Base-by-base conservation (phyloP, 495 filamentous ascomycete genomes). In the Pyronema omphalodes region DNA sequence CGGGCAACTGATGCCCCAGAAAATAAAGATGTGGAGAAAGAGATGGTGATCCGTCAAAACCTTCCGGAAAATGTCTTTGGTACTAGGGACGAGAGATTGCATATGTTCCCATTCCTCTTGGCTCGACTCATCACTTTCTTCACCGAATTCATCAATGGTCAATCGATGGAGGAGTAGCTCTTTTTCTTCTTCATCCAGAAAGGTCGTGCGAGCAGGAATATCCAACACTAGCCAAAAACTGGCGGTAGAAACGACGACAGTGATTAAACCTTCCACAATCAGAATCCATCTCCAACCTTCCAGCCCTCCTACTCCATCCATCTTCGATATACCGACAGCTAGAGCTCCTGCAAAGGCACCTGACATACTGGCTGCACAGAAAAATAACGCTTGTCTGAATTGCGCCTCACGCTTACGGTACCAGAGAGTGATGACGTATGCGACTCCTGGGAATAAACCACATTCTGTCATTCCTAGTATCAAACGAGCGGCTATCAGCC, bases 211-310 rank as follows among this genome's bases (percentile, higher is more conserved):
- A 40, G 74, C 71, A 0, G 79, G 79, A 70, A 71, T 78, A 60
- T 81, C 77, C 8, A 73, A 71, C 7, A 81, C 72, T 18, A 78
- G 37, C 48, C 74, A 77, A 14, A 71, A 71, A 36, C 74, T 64
- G n/a, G 63, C 43, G 11, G 71, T 51, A 5, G 73, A 73, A 7
- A 76, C 37, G 23, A 66, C 56, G 2, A 72, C 64, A 0, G 80
- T 81, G 17, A 68, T 60, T 4, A 73, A 60, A 8, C 78, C 79
- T 67, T 84, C 72, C 23, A 82, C 67, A 53, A 83, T 79, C 59
- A 82, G 78, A 50, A 87, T 85, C 83, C 82, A 86, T 44, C 79
- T 74, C 82, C 82, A 86, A 29, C 82, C 82, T 41, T 74, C 73
- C 19, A 79, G 70, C 0, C 75, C 73, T 0, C 70, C 80, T 3